These are phyloP conservation scores for Thalia dealbata DNA, from an alignment of 176 grass and related monocot genomes.

Conservation along the genomic window DNA sequence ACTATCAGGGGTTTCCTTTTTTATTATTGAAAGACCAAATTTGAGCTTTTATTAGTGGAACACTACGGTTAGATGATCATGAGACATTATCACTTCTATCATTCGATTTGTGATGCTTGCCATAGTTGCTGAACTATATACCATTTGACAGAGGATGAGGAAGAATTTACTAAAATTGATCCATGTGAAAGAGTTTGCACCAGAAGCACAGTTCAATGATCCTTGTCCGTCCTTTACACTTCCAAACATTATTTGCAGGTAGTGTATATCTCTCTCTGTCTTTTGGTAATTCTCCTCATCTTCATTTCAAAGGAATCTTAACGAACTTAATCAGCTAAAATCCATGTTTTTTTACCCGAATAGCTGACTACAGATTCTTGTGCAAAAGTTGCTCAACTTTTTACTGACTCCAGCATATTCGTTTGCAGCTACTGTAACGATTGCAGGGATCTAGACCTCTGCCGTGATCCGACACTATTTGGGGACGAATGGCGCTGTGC, in stretches of 20 bases:
- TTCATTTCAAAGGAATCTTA: no score
- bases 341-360: neutral
- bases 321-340: neutral
- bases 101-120: neutral
- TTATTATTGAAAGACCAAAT: no score
- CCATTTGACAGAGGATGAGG: slow-evolving; percentile 73
- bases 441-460: slow-evolving; percentile 78
- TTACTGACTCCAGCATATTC: neutral
- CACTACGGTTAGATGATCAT: no score
- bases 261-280: neutral
- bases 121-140: neutral
- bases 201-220: slow-evolving; percentile 80
- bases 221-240: slow-evolving; percentile 58
- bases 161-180: slow-evolving; percentile 90
- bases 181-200: slow-evolving; percentile 81
- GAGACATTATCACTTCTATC: no score
- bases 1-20: no score
- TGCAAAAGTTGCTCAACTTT: no score
- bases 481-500: slow-evolving; percentile 56
- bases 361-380: no score
- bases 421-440: slow-evolving; percentile 85
- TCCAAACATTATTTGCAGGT: slow-evolving; percentile 97
- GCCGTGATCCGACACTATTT: slow-evolving; percentile 44
- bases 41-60: no score
- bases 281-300: no score